Base-by-base conservation (phyloP, 192 early-diverging fungal genomes). In the Coemansia nantahalensis region DNA sequence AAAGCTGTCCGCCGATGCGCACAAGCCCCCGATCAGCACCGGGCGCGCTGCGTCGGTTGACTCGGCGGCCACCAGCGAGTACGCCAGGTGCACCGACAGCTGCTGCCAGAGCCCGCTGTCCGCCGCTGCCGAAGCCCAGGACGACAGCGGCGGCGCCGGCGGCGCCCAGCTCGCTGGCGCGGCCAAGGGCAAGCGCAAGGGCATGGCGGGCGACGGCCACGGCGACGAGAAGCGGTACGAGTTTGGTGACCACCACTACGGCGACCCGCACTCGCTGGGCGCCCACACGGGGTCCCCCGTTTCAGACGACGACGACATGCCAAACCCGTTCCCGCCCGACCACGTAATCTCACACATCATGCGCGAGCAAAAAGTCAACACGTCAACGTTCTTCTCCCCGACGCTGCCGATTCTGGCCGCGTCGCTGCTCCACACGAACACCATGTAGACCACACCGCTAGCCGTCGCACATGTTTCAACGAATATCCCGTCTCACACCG, bases 351-450 rank as follows among this genome's bases (percentile, higher is more conserved):
- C 72, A 39, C 65, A 76, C 41, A 76, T 76, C 18, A 76, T 76
- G 72, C 56, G 65, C 13, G 72, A 76, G 50, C 72, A 76, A 24
- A 76, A 76, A 46, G 72, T 76, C 56, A 76, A 54, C 61, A 76
- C 72, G 1, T 65, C 72, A 1, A 76, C 72, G 28, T 76, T 76
- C 56, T 76, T 76, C 45, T 68, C 72, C n/a, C 72, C 72, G 1
- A 76, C 72, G 22, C 54, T 76, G 60, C 72, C 72, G 8, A 59
- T 76, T 14, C 53, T 76, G n/a, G 72, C 72, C 3, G 72, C 72
- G 36, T 68, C 72, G 48, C 43, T 76, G 34, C 49, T 76, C 12
- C 72, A 63, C 34, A 65, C 48, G 37, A 76, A 68, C 65, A 61
- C 54, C 57, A 41, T 40, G 26, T 47, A 46, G 37, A 8, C 15